Evolutionary conservation across 495 filamentous ascomycete species (phyloP).

Genomic region (Antarctomyces pellizariae): DNA sequence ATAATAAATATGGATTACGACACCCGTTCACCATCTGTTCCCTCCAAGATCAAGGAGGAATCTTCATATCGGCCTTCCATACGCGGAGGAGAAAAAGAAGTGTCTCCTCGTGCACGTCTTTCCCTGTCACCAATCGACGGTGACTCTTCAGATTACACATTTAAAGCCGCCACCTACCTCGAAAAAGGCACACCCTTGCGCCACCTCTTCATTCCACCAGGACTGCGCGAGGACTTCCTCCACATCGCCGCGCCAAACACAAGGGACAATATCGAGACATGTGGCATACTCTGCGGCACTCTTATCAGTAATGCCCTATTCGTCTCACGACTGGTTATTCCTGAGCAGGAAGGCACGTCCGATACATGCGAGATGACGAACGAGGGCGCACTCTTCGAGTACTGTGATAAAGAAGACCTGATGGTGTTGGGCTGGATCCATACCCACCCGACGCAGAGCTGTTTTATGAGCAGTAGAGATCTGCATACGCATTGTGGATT

Average conservation of each 20-base stretch:
- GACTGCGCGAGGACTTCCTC: conserved; percentile 51
- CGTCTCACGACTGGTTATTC: conserved; percentile 67
- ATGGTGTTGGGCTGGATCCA: conserved; percentile 95
- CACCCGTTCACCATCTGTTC: too few species aligned
- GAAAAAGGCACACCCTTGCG: conserved; percentile 74
- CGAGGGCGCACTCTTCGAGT: conserved; percentile 62
- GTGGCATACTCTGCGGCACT: conserved; percentile 80
- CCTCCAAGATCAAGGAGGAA: too few species aligned
- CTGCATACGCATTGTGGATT: conserved; percentile 83
- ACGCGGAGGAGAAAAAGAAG: too few species aligned
- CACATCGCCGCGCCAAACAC: conserved; percentile 53
- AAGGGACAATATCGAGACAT: conserved; percentile 63
- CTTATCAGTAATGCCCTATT: conserved; percentile 84
- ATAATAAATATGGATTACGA: too few species aligned
- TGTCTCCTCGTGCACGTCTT: too few species aligned
- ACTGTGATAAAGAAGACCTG: conserved; percentile 62
- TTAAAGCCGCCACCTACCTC: conserved; percentile 65
- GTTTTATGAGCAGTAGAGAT: conserved; percentile 91
- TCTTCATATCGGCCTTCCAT: too few species aligned
- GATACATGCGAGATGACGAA: conserved; percentile 90
- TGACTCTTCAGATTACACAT: conserved; percentile 31
- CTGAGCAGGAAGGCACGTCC: conserved; percentile 66
- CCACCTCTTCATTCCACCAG: conserved; percentile 61
- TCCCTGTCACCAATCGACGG: too few species aligned
- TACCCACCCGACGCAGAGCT: conserved; percentile 88